These are phyloP conservation scores for Coemansia sp. DNA, from an alignment of 192 early-diverging fungal genomes.

Conservation along the genomic window DNA sequence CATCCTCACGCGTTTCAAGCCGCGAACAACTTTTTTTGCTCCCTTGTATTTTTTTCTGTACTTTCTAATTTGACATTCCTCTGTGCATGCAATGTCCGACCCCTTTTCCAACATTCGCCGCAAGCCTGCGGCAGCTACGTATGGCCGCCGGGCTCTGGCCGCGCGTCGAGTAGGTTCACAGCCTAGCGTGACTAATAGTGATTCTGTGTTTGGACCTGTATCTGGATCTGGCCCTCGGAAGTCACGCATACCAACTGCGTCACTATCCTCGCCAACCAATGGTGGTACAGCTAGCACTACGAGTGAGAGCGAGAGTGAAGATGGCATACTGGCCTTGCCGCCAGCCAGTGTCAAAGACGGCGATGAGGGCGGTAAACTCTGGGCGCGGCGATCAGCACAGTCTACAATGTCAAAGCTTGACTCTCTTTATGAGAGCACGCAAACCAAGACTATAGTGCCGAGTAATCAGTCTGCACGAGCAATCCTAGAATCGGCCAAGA, in stretches of 20 bases:
- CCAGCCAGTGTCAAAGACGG: neutral
- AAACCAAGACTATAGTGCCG: neutral
- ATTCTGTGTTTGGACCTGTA: neutral
- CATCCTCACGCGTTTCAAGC: neutral
- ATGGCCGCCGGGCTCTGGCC: constrained; percentile 48
- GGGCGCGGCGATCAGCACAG: constrained; percentile 28
- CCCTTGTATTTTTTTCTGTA: constrained; percentile 9
- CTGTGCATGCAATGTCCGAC: constrained; percentile 30
- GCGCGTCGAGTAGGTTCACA: constrained; percentile 38
- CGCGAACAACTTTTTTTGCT: neutral
- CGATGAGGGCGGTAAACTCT: constrained; percentile 2
- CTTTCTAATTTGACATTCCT: neutral
- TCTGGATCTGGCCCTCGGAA: neutral
- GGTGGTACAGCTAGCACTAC: neutral
- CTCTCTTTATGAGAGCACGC: constrained; percentile 32
- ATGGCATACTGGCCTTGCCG: neutral
- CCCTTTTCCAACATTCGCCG: constrained; percentile 52
- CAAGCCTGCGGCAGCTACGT: constrained; percentile 42
- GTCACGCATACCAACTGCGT: neutral
- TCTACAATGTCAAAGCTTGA: constrained; percentile 42
- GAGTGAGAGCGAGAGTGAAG: constrained; percentile 5
- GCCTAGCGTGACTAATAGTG: neutral
- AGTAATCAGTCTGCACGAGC: constrained; percentile 18
- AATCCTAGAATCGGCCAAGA: constrained; percentile 33
- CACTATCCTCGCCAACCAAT: neutral